These are phyloP conservation scores for Trichomonascaceae sp. DNA, from an alignment of 1,139 yeast species.

Conservation along the genomic window DNA sequence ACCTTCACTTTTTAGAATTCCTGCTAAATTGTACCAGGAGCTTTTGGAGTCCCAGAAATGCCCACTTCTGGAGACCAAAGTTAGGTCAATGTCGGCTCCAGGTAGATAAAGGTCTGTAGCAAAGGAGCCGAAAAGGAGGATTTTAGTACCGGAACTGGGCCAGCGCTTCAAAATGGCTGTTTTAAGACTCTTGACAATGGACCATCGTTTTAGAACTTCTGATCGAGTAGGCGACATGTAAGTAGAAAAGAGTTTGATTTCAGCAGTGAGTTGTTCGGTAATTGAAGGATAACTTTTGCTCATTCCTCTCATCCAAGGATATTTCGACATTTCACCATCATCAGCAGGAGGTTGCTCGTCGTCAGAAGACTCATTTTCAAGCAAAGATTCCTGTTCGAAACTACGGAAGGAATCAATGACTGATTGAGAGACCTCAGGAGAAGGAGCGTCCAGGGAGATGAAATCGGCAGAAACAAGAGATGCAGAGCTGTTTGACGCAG, in stretches of 20 bases:
- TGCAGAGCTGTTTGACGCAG: background rate
- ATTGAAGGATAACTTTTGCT: constrained; percentile 71
- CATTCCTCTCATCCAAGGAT: constrained; percentile 76
- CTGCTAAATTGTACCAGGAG: constrained; percentile 66
- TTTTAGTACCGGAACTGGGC: constrained; percentile 59
- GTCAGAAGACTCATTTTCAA: constrained; percentile 18
- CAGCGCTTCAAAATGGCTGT: constrained; percentile 55
- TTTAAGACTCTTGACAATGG: constrained; percentile 57
- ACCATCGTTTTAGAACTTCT: constrained; percentile 67
- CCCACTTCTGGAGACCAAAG: constrained; percentile 60
- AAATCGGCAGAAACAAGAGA: background rate
- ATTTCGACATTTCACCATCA: constrained; percentile 39
- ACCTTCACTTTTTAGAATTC: constrained; percentile 55
- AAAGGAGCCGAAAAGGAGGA: constrained; percentile 88
- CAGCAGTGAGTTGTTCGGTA: constrained; percentile 83
- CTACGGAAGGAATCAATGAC: background rate
- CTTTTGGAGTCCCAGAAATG: constrained; percentile 58
- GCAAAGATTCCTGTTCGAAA: constrained; percentile 15
- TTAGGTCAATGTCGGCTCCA: constrained; percentile 96
- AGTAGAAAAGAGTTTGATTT: constrained; percentile 77
- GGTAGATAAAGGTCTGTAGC: constrained; percentile 94
- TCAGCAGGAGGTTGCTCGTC: constrained; percentile 12
- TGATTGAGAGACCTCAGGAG: background rate
- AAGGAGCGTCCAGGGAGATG: background rate
- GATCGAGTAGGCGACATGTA: constrained; percentile 80